Evolutionary conservation across 2,329 filamentous ascomycete species (phyloP).

Genomic region (Bipolaris gigantea): DNA sequence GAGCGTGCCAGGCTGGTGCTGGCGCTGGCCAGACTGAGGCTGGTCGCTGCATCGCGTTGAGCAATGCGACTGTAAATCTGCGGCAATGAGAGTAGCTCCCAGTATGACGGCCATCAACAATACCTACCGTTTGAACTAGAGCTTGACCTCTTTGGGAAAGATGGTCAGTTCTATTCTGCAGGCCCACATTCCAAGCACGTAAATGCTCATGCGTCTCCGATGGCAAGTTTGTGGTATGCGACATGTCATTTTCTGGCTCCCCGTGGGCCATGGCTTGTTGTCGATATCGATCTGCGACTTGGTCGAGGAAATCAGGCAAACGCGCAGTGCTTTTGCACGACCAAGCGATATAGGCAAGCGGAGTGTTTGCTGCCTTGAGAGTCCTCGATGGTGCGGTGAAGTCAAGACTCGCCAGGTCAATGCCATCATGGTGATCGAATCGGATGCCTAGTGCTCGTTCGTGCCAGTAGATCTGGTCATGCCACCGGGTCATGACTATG

Average conservation of each 20-base stretch:
- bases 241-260: background rate
- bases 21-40: constrained; percentile 1
- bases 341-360: constrained; percentile 9
- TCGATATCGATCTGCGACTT: constrained; percentile 12
- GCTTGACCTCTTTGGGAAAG: constrained; percentile 18
- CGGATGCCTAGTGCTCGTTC: constrained; percentile 12
- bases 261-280: constrained; percentile 7
- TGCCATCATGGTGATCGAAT: constrained; percentile 1
- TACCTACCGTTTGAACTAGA: constrained; percentile 20
- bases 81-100: background rate
- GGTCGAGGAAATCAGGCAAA: constrained; percentile 17
- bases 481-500: constrained; percentile 1
- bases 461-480: constrained; percentile 11
- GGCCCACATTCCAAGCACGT: constrained; percentile 12
- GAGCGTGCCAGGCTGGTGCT: constrained; percentile 15
- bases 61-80: constrained; percentile 28
- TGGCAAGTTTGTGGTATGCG: constrained; percentile 2
- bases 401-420: constrained; percentile 6
- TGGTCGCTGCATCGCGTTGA: constrained; percentile 22
- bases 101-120: background rate
- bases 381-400: constrained; percentile 10
- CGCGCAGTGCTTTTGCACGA: constrained; percentile 10
- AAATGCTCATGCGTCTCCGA: constrained; percentile 11
- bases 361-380: constrained; percentile 10
- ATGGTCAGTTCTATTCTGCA: constrained; percentile 21